A percentile compares a stretch with the other conserved stretches of the same genome.
phyloP scores from a whole-genome alignment of 306 rosid genomes.

The Dalbergia cultrata region DNA sequence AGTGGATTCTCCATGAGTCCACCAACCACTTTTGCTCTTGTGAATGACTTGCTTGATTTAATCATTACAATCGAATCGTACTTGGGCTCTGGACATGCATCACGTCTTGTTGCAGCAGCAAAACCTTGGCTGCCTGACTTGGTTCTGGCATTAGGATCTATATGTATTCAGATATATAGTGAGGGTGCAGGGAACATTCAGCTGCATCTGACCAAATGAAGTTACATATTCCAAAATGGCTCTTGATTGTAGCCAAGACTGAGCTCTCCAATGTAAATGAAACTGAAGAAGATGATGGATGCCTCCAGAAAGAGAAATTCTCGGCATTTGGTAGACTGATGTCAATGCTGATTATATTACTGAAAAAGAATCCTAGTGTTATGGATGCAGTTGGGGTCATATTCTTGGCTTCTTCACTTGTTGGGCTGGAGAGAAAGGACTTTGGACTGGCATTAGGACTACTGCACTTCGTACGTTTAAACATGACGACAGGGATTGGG shows the following conservation, averaged over 20 bases:
- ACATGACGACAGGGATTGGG: conserved; percentile 73
- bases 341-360: conserved; percentile 54
- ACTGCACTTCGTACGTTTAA: conserved; percentile 68
- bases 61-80: conserved; percentile 64
- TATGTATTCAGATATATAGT: conserved; percentile 48
- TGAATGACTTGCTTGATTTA: conserved; percentile 73
- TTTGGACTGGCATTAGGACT: conserved; percentile 69
- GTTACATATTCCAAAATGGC: conserved; percentile 71
- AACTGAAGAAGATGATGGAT: conserved; percentile 57
- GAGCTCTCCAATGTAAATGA: conserved; percentile 57
- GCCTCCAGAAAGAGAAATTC: conserved; percentile 47
- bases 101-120: conserved; percentile 67
- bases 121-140: conserved; percentile 94
- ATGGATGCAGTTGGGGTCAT: conserved; percentile 70
- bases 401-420: conserved; percentile 66
- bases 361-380: conserved; percentile 61
- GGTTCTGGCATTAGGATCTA: conserved; percentile 75
- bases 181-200: conserved; percentile 46
- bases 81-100: conserved; percentile 71
- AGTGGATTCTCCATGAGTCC: conserved; percentile 55
- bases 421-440: conserved; percentile 71
- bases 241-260: conserved; percentile 61
- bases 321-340: conserved; percentile 67
- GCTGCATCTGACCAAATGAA: conserved; percentile 54
- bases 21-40: conserved; percentile 63